These are phyloP conservation scores for Turnera subulata DNA, from an alignment of 345 rosid species.

Conservation along the genomic window DNA sequence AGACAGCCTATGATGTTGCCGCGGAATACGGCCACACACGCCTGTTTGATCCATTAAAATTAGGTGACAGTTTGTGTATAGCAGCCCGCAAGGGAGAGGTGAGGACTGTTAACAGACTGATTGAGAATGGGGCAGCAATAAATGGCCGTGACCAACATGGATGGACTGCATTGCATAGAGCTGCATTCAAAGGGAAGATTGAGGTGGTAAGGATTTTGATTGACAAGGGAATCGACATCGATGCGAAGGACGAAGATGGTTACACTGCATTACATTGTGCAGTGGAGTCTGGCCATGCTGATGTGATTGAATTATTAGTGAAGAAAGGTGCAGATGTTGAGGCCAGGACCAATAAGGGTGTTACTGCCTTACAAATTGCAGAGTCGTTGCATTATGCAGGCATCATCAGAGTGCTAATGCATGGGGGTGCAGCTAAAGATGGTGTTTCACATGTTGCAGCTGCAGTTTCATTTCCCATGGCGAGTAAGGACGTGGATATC, in stretches of 20 bases:
- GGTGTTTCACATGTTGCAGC: conserved; percentile 1
- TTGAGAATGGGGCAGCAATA: conserved; percentile 48
- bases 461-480: conserved; percentile 9
- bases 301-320: conserved; percentile 49
- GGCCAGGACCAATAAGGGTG: conserved; percentile 47
- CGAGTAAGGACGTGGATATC: conserved; percentile 11
- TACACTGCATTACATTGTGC: conserved; percentile 68
- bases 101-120: conserved; percentile 28
- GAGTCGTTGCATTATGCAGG: conserved; percentile 53
- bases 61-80: conserved; percentile 45
- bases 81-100: conserved; percentile 56
- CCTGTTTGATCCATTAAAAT: conserved; percentile 43
- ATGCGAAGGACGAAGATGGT: conserved; percentile 55
- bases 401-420: conserved; percentile 43
- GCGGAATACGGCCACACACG: conserved; percentile 44
- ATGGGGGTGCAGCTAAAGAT: conserved; percentile 41
- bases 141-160: conserved; percentile 56
- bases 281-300: conserved; percentile 49
- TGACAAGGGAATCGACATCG: conserved; percentile 49
- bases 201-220: conserved; percentile 39
- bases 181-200: conserved; percentile 46
- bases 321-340: conserved; percentile 53
- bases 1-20: conserved; percentile 47
- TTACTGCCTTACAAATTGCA: conserved; percentile 44
- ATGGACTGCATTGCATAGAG: conserved; percentile 66